phyloP scores from a whole-genome alignment of 164 flowering plant species.

The Liquidambar formosana region DNA sequence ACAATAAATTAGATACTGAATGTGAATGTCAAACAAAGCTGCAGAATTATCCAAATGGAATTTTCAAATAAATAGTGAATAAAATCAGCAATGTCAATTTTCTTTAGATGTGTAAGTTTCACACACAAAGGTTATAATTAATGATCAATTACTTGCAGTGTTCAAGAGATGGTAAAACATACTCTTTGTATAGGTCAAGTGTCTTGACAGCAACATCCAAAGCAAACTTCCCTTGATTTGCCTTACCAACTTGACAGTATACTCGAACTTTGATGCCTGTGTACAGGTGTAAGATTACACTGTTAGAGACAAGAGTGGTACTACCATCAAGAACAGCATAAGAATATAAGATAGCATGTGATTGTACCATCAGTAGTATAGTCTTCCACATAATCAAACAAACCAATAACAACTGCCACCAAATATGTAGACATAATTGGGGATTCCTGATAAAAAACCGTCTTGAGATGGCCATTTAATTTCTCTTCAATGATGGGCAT shows the following conservation, averaged over 20 bases:
- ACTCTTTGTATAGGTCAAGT: slow-evolving; percentile 76
- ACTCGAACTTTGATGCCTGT: slow-evolving; percentile 86
- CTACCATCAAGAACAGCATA: slow-evolving; percentile 1
- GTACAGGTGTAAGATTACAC: background rate
- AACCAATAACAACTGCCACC: slow-evolving; percentile 32
- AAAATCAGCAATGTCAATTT: background rate
- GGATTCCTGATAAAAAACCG: slow-evolving; percentile 32
- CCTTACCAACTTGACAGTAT: slow-evolving; percentile 81
- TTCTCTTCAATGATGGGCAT: slow-evolving; percentile 30
- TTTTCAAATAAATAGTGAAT: background rate
- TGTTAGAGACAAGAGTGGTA: background rate
- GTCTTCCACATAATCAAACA: slow-evolving; percentile 31
- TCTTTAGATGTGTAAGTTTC: background rate
- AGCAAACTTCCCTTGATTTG: slow-evolving; percentile 82
- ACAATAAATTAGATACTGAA: background rate
- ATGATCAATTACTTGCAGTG: background rate
- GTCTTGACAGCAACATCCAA: slow-evolving; percentile 84
- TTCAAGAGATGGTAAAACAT: slow-evolving; percentile 17
- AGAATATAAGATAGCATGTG: background rate
- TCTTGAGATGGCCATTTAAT: slow-evolving; percentile 17
- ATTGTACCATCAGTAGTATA: slow-evolving; percentile 20
- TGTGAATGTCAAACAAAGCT: slow-evolving; percentile 1
- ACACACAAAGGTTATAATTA: background rate
- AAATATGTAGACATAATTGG: slow-evolving; percentile 39
- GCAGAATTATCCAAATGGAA: background rate